phyloP scores from a whole-genome alignment of 2,329 filamentous ascomycete genomes.

The Aspergillus chevalieri region DNA sequence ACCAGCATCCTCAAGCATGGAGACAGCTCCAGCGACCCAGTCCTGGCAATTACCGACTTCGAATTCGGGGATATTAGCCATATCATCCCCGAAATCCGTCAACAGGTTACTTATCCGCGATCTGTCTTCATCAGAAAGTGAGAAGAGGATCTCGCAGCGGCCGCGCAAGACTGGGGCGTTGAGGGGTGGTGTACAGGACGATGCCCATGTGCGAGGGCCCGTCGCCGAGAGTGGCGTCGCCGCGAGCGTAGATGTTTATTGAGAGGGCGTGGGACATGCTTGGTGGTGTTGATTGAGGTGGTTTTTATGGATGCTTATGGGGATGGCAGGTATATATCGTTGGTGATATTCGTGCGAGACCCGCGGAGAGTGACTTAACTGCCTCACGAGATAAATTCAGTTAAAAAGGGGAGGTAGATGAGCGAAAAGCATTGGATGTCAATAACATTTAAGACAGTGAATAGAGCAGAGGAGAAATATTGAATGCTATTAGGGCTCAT shows the following conservation, averaged over 20 bases:
- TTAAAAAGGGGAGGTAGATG: no score
- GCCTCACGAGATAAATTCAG: no score
- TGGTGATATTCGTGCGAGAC: no score
- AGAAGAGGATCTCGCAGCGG: conserved; percentile 13
- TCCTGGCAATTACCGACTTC: conserved; percentile 12
- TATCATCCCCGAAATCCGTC: conserved; percentile 8
- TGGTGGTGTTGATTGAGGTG: no score
- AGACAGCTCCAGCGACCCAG: conserved; percentile 10
- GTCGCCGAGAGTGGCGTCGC: conserved; percentile 14
- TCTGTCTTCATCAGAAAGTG: conserved; percentile 6
- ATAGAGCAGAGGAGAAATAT: no score
- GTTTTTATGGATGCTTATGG: no score
- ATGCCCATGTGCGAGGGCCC: conserved; percentile 16
- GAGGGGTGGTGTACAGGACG: conserved; percentile 12
- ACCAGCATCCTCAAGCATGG: conserved; percentile 3
- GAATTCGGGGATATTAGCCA: conserved; percentile 13
- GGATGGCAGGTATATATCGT: no score
- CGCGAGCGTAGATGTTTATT: conserved; percentile 18
- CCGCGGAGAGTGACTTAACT: no score
- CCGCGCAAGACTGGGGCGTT: conserved; percentile 15
- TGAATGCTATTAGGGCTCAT: no score
- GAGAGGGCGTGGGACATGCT: conserved; percentile 2
- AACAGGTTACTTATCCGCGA: conserved; percentile 1
- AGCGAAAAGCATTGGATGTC: no score
- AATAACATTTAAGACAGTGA: no score